Evolutionary conservation across 2,329 filamentous ascomycete genomes (phyloP).

Genomic region (Fusarium austroafricanum): DNA sequence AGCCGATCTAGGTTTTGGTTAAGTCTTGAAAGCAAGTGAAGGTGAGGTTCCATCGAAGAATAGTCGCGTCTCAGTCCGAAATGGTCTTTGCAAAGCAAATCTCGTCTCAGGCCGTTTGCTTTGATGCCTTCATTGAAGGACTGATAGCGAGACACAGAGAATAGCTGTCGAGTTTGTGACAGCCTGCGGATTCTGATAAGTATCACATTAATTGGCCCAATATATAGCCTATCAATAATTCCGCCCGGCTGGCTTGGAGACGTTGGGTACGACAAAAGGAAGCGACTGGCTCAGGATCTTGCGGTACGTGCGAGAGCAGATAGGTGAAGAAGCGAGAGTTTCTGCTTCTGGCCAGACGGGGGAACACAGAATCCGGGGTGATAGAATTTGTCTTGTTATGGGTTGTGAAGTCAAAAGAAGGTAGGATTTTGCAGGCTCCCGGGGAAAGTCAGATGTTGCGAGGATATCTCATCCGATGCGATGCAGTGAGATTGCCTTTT

Average conservation of each 20-base stretch:
- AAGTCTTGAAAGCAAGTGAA: background rate
- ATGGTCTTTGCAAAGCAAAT: background rate
- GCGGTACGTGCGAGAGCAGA: constrained; percentile 35
- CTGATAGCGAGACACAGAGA: background rate
- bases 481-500: background rate
- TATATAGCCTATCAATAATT: constrained; percentile 11
- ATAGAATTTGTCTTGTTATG: background rate
- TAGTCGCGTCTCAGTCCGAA: background rate
- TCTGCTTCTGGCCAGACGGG: constrained; percentile 20
- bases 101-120: background rate
- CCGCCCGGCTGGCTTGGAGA: constrained; percentile 28
- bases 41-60: constrained; percentile 1
- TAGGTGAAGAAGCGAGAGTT: constrained; percentile 36
- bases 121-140: background rate
- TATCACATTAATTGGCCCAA: background rate
- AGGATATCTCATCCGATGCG: background rate
- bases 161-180: too few species aligned
- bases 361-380: constrained; percentile 18
- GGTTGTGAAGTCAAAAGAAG: background rate
- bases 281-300: constrained; percentile 29
- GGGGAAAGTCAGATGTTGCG: background rate
- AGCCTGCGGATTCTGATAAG: background rate
- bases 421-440: background rate
- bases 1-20: background rate
- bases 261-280: constrained; percentile 29